A percentile compares a stretch with the other conserved stretches of the same genome.
Evolutionary conservation across 169 alveolate genomes (phyloP).

Genomic region (Cryptosporidium felis): DNA sequence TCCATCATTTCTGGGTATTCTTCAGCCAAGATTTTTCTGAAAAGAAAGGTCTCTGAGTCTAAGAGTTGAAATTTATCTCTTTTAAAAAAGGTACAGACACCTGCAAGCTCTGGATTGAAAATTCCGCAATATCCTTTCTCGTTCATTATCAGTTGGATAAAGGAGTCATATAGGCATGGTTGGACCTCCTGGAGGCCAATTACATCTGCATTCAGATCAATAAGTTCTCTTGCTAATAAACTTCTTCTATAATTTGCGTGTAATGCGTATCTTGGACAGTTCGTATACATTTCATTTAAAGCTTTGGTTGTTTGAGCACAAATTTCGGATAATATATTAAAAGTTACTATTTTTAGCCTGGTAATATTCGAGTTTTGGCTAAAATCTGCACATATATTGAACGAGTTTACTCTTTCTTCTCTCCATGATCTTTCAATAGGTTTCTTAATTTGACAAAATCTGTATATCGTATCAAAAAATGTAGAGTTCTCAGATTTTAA

Average conservation of each 20-base stretch:
- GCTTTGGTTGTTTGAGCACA: slow-evolving; percentile 56
- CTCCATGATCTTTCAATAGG: slow-evolving; percentile 18
- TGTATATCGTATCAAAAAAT: slow-evolving; percentile 32
- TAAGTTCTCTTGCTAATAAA: slow-evolving; percentile 34
- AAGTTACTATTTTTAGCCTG: slow-evolving; percentile 32
- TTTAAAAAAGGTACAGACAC: slow-evolving; percentile 34
- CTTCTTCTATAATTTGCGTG: slow-evolving; percentile 62
- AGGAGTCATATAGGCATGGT: slow-evolving; percentile 12
- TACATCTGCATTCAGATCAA: slow-evolving; percentile 37
- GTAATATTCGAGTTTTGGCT: neutral
- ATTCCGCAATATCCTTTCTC: slow-evolving; percentile 26
- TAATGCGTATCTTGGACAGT: slow-evolving; percentile 36
- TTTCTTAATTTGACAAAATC: neutral
- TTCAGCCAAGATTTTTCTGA: neutral
- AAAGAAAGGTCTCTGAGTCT: slow-evolving; percentile 17
- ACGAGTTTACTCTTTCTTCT: slow-evolving; percentile 15
- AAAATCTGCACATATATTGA: neutral
- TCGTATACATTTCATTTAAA: slow-evolving; percentile 47
- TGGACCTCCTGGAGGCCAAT: slow-evolving; percentile 67
- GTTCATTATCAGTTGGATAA: neutral
- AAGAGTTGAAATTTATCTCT: neutral
- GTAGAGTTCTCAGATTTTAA: neutral
- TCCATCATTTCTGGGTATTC: slow-evolving; percentile 11
- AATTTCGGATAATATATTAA: slow-evolving; percentile 41
- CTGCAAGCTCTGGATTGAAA: neutral